Evolutionary conservation across 495 filamentous ascomycete genomes (phyloP), one percentile per base, ranked within the genome.

Genomic region (Neurospora discreta): DNA sequence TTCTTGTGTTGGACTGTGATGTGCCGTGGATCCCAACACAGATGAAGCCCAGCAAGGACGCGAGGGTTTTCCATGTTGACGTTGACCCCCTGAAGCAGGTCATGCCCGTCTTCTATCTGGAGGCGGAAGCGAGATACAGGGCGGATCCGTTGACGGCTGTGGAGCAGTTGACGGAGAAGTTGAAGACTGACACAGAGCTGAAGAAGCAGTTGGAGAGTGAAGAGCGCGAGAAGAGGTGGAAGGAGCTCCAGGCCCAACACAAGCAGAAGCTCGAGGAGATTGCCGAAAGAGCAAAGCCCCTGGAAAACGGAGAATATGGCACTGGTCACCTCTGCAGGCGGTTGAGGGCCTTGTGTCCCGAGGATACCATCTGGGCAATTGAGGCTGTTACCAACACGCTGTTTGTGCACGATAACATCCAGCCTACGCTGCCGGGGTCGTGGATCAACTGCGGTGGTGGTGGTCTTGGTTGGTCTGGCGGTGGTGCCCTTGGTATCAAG

Each of bases 371-470:
- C 72, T 96, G 88, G 84, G 90, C 90, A 5, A 85, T 97, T 71
- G 95, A 98, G 82, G 90, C 95, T 1, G 95, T 98, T 23, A 98
- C 95, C 8, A 90, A 92, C 70, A 93, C 92, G 0, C 80, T 78
- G 2, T 88, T 91, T 69, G 92, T 96, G 16, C 89, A 93, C 26
- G 93, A 98, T 75, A 90, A 93, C 74, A 78, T 98, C n/a, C 87
- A 88, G 77, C 89, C 90, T 13, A 91, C 88, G 16, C 73, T 89
- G 2, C 94, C 94, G 0, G 92, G 94, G 6, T 90, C 89, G 9
- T 95, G 93, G 90, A 90, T 97, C 77, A 97, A 97, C 83, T 98
- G 94, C 79, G 95, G 95, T 16, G 95, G 94, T 40, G 95, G 95
- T 42, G 95, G 95, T 4, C 85, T 98, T 0, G 95, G 95, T 23